phyloP scores from a whole-genome alignment of 257 asterid genomes.

The Voacanga thouarsii region DNA sequence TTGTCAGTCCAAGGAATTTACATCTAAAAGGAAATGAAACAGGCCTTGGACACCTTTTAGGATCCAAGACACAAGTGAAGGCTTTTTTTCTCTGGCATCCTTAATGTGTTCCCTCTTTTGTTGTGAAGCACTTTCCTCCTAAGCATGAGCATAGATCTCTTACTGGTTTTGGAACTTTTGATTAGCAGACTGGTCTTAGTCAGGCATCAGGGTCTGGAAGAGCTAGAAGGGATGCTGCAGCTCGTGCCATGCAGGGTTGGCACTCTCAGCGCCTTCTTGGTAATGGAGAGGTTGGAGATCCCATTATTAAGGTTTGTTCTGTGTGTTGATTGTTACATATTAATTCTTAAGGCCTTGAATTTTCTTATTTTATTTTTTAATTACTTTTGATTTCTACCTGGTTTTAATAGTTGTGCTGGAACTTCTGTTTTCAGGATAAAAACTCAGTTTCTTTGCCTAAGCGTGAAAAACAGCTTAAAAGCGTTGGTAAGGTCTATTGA shows the following conservation, averaged over 20 bases:
- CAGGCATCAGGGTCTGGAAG: conserved; percentile 80
- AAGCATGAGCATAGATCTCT: neutral
- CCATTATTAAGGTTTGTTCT: conserved; percentile 69
- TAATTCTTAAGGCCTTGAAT: neutral
- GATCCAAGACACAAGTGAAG: neutral
- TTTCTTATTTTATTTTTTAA: neutral
- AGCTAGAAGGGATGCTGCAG: conserved; percentile 96
- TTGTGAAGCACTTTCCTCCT: neutral
- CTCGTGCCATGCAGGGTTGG: conserved; percentile 99
- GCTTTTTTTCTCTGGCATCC: neutral
- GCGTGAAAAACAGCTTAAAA: conserved; percentile 80
- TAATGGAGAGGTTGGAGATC: conserved; percentile 91
- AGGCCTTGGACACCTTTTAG: neutral
- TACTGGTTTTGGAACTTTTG: conserved; percentile 10
- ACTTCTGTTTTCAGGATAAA: conserved; percentile 56
- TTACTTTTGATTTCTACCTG: neutral
- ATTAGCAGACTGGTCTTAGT: conserved; percentile 58
- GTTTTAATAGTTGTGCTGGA: conserved; percentile 4
- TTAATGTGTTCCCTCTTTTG: neutral
- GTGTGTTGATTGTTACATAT: neutral
- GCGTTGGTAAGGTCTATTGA: conserved; percentile 50
- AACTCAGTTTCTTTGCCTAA: conserved; percentile 47
- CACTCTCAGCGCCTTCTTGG: conserved; percentile 85
- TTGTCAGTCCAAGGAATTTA: neutral
- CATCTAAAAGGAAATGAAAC: neutral